These are phyloP conservation scores for Gliomastix tumulicola DNA, from an alignment of 2,329 filamentous ascomycete species.

Conservation along the genomic window DNA sequence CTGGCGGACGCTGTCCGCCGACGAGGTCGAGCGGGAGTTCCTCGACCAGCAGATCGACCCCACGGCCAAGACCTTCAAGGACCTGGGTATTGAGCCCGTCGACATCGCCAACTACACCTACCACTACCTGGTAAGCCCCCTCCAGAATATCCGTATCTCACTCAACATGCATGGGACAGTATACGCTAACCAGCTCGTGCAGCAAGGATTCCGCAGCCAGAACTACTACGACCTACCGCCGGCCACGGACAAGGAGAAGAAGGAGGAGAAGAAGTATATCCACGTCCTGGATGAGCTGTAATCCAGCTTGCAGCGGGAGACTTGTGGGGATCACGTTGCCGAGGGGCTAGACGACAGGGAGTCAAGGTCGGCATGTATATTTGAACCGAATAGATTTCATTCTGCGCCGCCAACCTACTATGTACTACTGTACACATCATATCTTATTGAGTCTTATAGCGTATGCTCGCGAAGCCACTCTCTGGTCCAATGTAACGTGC, in stretches of 20 bases:
- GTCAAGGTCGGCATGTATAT: neutral
- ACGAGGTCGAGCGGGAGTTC: conserved; percentile 88
- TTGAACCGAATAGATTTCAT: neutral
- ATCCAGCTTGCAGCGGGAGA: conserved; percentile 11
- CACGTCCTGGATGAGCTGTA: conserved; percentile 88
- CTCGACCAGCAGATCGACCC: conserved; percentile 89
- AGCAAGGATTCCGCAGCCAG: conserved; percentile 87
- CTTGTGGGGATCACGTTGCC: neutral
- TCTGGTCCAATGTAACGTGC: too few relatives aligned
- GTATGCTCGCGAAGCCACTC: too few relatives aligned
- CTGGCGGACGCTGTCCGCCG: conserved; percentile 79
- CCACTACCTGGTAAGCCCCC: conserved; percentile 74
- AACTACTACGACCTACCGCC: conserved; percentile 91
- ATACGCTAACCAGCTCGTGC: conserved; percentile 22
- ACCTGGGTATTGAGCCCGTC: conserved; percentile 81
- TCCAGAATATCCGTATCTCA: neutral
- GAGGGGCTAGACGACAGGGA: too few relatives aligned
- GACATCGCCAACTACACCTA: conserved; percentile 85
- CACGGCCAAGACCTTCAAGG: conserved; percentile 89
- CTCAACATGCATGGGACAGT: too few relatives aligned
- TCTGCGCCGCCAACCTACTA: too few relatives aligned
- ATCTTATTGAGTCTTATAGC: too few relatives aligned
- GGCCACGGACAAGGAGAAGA: conserved; percentile 88
- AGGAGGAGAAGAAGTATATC: conserved; percentile 93
- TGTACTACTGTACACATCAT: too few relatives aligned